Conservation (phyloP, 768 basidiomycete genomes). For the Nevesoporus exiguus region DNA sequence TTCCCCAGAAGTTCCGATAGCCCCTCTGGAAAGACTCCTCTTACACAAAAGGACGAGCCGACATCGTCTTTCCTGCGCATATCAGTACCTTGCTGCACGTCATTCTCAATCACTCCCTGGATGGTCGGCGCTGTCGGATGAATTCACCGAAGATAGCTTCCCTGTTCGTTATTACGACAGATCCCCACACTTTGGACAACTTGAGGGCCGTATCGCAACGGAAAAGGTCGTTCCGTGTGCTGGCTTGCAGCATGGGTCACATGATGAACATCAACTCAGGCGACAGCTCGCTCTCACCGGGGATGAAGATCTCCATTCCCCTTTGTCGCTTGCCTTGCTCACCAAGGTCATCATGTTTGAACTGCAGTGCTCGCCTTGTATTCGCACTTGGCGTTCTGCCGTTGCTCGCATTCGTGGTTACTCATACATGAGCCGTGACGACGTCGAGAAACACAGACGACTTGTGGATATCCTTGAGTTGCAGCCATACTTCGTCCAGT, state of each 20-base stretch:
- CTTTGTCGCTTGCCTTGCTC: not conserved
- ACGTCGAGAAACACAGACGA: too few species aligned
- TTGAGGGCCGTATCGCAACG: not conserved
- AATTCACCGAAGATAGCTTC: not conserved
- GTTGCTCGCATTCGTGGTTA: not conserved
- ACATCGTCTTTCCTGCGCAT: too few species aligned
- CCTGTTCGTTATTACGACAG: not conserved
- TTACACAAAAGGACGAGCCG: not conserved
- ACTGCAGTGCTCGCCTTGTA: not conserved
- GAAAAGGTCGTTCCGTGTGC: too few species aligned
- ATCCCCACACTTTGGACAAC: not conserved
- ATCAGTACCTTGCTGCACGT: too few species aligned
- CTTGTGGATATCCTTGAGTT: too few species aligned
- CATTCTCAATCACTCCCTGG: not conserved
- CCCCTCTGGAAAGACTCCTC: not conserved
- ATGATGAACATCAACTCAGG: not conserved
- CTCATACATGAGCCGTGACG: too few species aligned
- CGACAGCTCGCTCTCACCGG: too few species aligned
- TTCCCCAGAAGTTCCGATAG: not conserved
- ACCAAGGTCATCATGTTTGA: not conserved
- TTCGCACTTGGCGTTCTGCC: not conserved
- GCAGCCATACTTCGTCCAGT: too few species aligned
- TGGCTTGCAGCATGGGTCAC: not conserved
- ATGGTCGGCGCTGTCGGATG: not conserved
- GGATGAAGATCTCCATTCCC: not conserved